Base-by-base conservation (phyloP, 768 basidiomycete species). In the Boletus patriciae region DNA sequence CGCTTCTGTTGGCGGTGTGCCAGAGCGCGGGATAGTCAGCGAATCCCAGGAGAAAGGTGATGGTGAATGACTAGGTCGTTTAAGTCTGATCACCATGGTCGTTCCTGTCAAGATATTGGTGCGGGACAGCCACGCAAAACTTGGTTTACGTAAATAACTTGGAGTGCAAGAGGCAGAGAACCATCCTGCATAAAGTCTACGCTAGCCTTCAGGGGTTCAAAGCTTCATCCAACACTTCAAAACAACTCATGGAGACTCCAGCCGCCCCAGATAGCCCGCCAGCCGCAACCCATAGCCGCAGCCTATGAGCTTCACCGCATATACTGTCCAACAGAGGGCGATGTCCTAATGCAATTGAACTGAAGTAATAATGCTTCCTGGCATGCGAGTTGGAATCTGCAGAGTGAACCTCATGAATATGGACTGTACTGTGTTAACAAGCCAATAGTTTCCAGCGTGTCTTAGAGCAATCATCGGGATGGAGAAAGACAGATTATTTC, bases 41-140 rank as follows among this genome's bases (percentile, higher is more conserved):
- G 73, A 73, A 40, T 84, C 81, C 83, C 88, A 91, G 18, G 84
- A 80, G 66, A 91, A 88, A 0, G 87, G 80, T 1, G 81, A 70
- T 18, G 82, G 73, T 18, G 76, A 75, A 61, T 74, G 78, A 64
- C 60, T 78, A 59, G 70, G 62, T 18, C 69, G 72, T 63, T 76
- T 78, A 43, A 81, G 75, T 58, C 74, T 78, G 59, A 81, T 68
- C 27, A 76, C 70, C 73, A 80, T 75, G 60, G 67, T 52, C 10
- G 63, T 61, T 50, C n/a, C 19, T 25, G 40, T 46, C 37, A 54
- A 49, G 45, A 44, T 16, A 34, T 46, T 50, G 47, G 29, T 31
- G 29, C 9, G 10, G 29, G 29, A 31, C 29, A 31, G 29, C 29
- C 27, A 40, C 45, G 27, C 10, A 18, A 29, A 12, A 41, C 33